Conservation (phyloP, 192 early-diverging fungal species). For the Nowakowskiella sp. region DNA sequence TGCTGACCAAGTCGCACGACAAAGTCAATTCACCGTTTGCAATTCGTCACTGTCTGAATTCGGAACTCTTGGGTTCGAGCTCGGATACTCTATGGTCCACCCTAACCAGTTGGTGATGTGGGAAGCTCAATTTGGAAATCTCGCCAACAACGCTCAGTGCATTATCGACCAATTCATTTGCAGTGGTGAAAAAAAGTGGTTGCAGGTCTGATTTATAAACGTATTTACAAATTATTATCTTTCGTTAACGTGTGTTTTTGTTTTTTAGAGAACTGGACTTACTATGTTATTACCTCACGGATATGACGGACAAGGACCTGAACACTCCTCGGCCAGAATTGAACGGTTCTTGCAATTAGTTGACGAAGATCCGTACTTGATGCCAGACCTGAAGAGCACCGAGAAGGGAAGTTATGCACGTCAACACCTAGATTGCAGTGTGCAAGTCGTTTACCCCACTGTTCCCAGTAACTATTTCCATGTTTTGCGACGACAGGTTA, state of each 20-base stretch:
- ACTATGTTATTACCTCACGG: conserved; percentile 93
- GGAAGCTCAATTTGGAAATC: conserved; percentile 99
- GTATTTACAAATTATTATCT: conserved; percentile 4
- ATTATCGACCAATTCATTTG: conserved; percentile 98
- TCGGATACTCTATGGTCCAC: conserved; percentile 91
- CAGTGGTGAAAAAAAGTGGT: conserved; percentile 96
- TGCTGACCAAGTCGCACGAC: conserved; percentile 42
- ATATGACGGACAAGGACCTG: conserved; percentile 97
- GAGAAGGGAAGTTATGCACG: conserved; percentile 51
- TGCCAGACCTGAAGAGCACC: conserved; percentile 35
- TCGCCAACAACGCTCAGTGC: conserved; percentile 93
- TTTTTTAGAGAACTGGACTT: conserved; percentile 69
- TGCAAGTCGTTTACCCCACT: conserved; percentile 94
- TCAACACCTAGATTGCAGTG: conserved; percentile 97
- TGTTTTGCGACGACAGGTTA: conserved; percentile 86
- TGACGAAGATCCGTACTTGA: conserved; percentile 83
- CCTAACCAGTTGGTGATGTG: conserved; percentile 90
- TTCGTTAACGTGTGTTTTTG: background rate
- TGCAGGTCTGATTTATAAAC: conserved; percentile 44
- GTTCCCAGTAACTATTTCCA: conserved; percentile 99
- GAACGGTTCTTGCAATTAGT: conserved; percentile 94
- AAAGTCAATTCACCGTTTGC: conserved; percentile 80
- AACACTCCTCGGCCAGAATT: conserved; percentile 91
- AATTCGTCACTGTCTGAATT: conserved; percentile 97
- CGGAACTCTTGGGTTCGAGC: conserved; percentile 92